Percentiles rank a stretch among this genome's conserved stretches.
These are phyloP conservation scores for Excoecaria agallocha DNA, from an alignment of 345 rosid species.

Conservation along the genomic window DNA sequence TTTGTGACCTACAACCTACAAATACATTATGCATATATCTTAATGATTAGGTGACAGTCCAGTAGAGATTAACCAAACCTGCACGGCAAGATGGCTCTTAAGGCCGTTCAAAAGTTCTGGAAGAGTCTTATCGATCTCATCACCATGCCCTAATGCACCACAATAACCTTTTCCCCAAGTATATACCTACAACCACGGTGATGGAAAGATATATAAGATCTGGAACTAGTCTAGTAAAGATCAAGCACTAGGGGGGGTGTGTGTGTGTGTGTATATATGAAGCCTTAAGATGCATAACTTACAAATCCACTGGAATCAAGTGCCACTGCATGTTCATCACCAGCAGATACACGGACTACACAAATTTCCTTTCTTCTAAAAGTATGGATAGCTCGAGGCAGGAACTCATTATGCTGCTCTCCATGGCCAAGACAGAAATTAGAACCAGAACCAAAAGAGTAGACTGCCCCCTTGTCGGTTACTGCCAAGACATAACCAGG, in stretches of 20 bases:
- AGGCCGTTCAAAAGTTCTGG: slow-evolving; percentile 68
- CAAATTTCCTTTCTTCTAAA: slow-evolving; percentile 69
- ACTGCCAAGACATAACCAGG: slow-evolving; percentile 82
- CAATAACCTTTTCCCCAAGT: slow-evolving; percentile 99
- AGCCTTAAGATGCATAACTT: slow-evolving; percentile 26
- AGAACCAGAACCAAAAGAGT: slow-evolving; percentile 91
- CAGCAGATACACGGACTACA: slow-evolving; percentile 88
- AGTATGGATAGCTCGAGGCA: slow-evolving; percentile 70
- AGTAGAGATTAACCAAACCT: slow-evolving; percentile 47
- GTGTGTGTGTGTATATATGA: background rate
- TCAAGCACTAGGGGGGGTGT: slow-evolving; percentile 9
- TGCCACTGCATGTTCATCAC: slow-evolving; percentile 94
- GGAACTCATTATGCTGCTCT: slow-evolving; percentile 83
- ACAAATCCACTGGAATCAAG: slow-evolving; percentile 93
- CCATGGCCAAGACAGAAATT: slow-evolving; percentile 97
- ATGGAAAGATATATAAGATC: slow-evolving; percentile 9
- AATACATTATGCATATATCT: background rate
- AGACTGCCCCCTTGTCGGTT: slow-evolving; percentile 55
- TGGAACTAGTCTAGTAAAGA: background rate
- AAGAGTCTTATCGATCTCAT: slow-evolving; percentile 81
- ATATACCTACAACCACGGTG: slow-evolving; percentile 54
- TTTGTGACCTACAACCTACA: background rate
- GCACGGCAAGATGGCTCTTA: slow-evolving; percentile 61
- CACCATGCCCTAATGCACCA: slow-evolving; percentile 97
- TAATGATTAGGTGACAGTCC: background rate